Percentiles rank a stretch among this genome's conserved stretches.
Conservation (phyloP, 139 green algal genomes). For the Pleodorina starrii region DNA sequence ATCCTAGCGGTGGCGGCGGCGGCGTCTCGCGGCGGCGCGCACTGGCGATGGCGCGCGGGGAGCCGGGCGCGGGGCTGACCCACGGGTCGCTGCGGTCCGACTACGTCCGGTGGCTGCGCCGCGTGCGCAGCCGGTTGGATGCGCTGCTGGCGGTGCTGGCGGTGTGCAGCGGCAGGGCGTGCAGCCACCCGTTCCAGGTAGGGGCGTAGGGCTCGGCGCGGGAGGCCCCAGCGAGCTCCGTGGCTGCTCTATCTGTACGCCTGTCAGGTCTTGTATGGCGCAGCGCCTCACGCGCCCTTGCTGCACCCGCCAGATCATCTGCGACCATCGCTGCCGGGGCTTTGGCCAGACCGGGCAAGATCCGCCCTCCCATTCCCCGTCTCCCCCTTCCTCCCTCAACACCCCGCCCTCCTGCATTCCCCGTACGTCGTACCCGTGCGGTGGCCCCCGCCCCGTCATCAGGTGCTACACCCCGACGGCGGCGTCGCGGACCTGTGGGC, state of each 20-base stretch:
- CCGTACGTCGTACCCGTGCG: too few species aligned
- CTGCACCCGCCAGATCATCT: too few species aligned
- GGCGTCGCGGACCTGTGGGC: conserved; percentile 30
- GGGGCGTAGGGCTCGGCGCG: not conserved
- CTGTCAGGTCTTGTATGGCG: too few species aligned
- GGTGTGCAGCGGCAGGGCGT: conserved; percentile 5
- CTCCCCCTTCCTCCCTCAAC: not conserved
- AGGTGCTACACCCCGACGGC: conserved; percentile 40
- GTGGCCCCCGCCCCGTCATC: not conserved
- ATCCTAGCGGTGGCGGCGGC: not conserved
- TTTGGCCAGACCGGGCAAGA: too few species aligned
- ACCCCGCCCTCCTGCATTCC: too few species aligned
- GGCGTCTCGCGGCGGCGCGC: too few species aligned
- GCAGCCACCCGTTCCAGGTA: conserved; percentile 33
- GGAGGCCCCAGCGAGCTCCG: not conserved
- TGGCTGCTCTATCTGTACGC: too few species aligned
- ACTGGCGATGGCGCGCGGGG: not conserved
- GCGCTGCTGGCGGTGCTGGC: conserved; percentile 46
- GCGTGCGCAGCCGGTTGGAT: conserved; percentile 18
- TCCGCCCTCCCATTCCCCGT: too few species aligned
- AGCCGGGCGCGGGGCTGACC: too few species aligned
- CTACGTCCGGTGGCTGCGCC: not conserved
- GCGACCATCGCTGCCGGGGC: too few species aligned
- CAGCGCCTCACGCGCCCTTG: too few species aligned
- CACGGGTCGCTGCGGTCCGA: too few species aligned